phyloP scores from a whole-genome alignment of 129 eudicot genomes.

The Pulicaria dysenterica region DNA sequence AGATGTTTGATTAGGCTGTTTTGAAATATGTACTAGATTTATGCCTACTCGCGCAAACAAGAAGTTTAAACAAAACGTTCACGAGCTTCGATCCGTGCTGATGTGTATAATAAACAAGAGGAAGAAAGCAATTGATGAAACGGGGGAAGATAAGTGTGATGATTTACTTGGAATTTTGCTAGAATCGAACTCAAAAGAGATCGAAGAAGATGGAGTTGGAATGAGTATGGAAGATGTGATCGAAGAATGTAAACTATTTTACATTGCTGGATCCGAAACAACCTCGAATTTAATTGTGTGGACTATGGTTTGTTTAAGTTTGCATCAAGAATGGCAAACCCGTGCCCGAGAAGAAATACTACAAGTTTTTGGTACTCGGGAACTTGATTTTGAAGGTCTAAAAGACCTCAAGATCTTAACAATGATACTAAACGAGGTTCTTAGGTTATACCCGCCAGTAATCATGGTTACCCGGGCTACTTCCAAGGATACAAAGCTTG shows the following conservation, averaged over 20 bases:
- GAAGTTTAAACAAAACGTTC: slow-evolving; percentile 31
- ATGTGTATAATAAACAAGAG: slow-evolving; percentile 41
- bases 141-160: slow-evolving; percentile 33
- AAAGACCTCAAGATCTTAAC: slow-evolving; percentile 48
- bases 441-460: slow-evolving; percentile 57
- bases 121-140: slow-evolving; percentile 39
- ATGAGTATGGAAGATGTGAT: slow-evolving; percentile 41
- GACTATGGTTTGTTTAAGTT: slow-evolving; percentile 53
- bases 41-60: slow-evolving; percentile 44
- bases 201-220: slow-evolving; percentile 33
- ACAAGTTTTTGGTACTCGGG: slow-evolving; percentile 34
- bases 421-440: slow-evolving; percentile 53
- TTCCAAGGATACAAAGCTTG: slow-evolving; percentile 46
- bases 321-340: slow-evolving; percentile 51
- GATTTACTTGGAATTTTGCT: slow-evolving; percentile 48
- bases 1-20: neutral
- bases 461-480: slow-evolving; percentile 31
- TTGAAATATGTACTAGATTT: slow-evolving; percentile 24
- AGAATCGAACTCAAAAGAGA: slow-evolving; percentile 33
- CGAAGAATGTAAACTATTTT: slow-evolving; percentile 51
- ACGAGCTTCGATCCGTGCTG: slow-evolving; percentile 30
- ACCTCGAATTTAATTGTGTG: slow-evolving; percentile 45
- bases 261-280: slow-evolving; percentile 46
- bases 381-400: slow-evolving; percentile 41
- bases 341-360: slow-evolving; percentile 54